A percentile compares a stretch with the other conserved stretches of the same genome.
Evolutionary conservation across 2,329 filamentous ascomycete species (phyloP).

Genomic region (Hawksworthiomyces lignivorus): DNA sequence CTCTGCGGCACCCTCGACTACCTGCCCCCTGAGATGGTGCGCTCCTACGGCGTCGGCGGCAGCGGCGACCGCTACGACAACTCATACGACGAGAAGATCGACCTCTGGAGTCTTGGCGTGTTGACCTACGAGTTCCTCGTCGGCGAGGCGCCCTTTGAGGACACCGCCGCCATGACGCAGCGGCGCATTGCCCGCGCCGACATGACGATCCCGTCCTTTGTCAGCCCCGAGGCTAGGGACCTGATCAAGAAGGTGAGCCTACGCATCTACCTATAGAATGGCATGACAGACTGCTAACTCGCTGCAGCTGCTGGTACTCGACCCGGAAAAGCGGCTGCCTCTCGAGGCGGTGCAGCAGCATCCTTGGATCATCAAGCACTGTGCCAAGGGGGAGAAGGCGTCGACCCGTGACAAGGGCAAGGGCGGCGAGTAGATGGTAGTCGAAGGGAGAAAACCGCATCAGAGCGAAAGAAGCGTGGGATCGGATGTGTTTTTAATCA

Average conservation of each 20-base stretch:
- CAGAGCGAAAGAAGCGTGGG: no score
- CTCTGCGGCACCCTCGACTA: slow-evolving; percentile 98
- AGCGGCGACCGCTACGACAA: slow-evolving; percentile 54
- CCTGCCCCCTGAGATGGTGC: slow-evolving; percentile 95
- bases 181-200: slow-evolving; percentile 80
- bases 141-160: slow-evolving; percentile 94
- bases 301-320: slow-evolving; percentile 70
- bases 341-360: slow-evolving; percentile 83
- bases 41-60: slow-evolving; percentile 47
- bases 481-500: no score
- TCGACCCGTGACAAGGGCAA: slow-evolving; percentile 42
- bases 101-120: slow-evolving; percentile 92
- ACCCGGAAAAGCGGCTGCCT: slow-evolving; percentile 87
- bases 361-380: slow-evolving; percentile 97
- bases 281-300: slow-evolving; percentile 13
- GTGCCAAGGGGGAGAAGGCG: slow-evolving; percentile 55
- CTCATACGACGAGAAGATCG: slow-evolving; percentile 91
- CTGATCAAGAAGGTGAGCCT: slow-evolving; percentile 73
- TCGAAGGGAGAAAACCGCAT: no score
- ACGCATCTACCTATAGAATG: not conserved
- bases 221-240: slow-evolving; percentile 84
- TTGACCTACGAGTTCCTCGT: slow-evolving; percentile 94
- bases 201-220: slow-evolving; percentile 85
- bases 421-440: slow-evolving; percentile 13
- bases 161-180: slow-evolving; percentile 90